Base-by-base conservation (phyloP, 495 filamentous ascomycete species). In the Friedmanniomyces endolithicus region DNA sequence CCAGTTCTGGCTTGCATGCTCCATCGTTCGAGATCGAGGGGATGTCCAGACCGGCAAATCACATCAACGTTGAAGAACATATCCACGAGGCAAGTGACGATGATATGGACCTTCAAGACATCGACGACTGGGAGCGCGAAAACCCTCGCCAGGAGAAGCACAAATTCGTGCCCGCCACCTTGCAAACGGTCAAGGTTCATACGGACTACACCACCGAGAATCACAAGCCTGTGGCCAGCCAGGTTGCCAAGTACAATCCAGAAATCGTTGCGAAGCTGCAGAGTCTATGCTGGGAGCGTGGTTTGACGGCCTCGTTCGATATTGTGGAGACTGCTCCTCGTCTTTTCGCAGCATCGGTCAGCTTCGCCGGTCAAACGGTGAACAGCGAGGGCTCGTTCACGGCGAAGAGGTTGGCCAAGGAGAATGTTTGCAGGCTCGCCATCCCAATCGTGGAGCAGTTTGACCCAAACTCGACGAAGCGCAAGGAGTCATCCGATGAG, bases 401-500 rank as follows among this genome's bases (percentile, higher is more conserved):
- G 14, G 6, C 22, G 24, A 55, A 55, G 34, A 48, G 20, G 45
- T n/a, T 49, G 40, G 65, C 54, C 1, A 68, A 68, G 50, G 66
- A 67, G 40, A 54, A 24, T 11, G 39, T 62, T 11, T 49, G 48
- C 37, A 55, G 20, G 43, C 37, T 20, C 16, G 58, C 53, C 19
- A 11, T 53, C 16, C 33, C 24, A 25, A 52, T 31, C 7, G 20
- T 63, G 12, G 17, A 39, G 22, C 11, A 23, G 24, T 23, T 39
- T 7, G 20, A 41, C 2, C 25, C 17, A 2, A 58, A 33, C 11
- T 14, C 54, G 7, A 55, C 14, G 14, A 56, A 53, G 40, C 17
- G 48, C 41, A 54, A 50, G 29, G 46, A n/a, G 17, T 24, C 31
- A 31, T 16, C 12, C 12, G 37, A 35, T 4, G 31, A 23, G 2